phyloP scores from a whole-genome alignment of 257 asterid genomes.

The Lithospermum erythrorhizon region DNA sequence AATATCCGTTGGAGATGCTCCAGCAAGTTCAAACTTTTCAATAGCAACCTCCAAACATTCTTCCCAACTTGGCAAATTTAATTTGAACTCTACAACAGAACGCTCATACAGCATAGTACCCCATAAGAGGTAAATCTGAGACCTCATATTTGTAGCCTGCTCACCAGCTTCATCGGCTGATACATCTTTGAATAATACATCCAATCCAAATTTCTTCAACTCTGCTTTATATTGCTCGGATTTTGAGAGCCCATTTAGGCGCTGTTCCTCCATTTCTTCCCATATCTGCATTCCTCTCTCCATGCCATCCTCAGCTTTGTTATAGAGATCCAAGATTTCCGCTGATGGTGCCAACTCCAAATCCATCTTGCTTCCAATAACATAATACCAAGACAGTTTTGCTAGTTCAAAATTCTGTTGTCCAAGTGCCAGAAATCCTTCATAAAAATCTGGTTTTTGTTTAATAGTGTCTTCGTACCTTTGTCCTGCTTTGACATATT shows the following conservation, averaged over 20 bases:
- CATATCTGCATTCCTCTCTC: slow-evolving; percentile 85
- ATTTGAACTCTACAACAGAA: slow-evolving; percentile 79
- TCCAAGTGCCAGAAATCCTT: slow-evolving; percentile 92
- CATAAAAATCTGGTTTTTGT: slow-evolving; percentile 83
- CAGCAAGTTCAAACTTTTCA: slow-evolving; percentile 83
- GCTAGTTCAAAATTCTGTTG: slow-evolving; percentile 84
- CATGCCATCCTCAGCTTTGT: slow-evolving; percentile 93
- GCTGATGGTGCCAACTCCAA: slow-evolving; percentile 41
- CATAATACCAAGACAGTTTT: slow-evolving; percentile 70
- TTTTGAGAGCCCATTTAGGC: slow-evolving; percentile 76
- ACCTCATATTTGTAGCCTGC: slow-evolving; percentile 59
- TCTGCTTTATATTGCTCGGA: slow-evolving; percentile 50
- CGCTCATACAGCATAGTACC: slow-evolving; percentile 89
- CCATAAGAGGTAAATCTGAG: slow-evolving; percentile 81
- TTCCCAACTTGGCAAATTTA: slow-evolving; percentile 83
- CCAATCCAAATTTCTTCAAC: slow-evolving; percentile 52
- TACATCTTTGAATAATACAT: slow-evolving; percentile 40
- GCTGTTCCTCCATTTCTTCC: slow-evolving; percentile 94
- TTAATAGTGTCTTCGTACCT: slow-evolving; percentile 68
- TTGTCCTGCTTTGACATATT: slow-evolving; percentile 59
- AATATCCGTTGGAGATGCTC: slow-evolving; percentile 75
- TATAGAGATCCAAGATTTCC: slow-evolving; percentile 64
- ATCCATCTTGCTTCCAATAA: slow-evolving; percentile 40
- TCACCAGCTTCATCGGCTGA: slow-evolving; percentile 60
- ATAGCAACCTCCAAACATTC: slow-evolving; percentile 91